Evolutionary conservation across 2,329 filamentous ascomycete genomes (phyloP), one percentile per base, ranked within the genome.

Genomic region (Curvularia lunata): DNA sequence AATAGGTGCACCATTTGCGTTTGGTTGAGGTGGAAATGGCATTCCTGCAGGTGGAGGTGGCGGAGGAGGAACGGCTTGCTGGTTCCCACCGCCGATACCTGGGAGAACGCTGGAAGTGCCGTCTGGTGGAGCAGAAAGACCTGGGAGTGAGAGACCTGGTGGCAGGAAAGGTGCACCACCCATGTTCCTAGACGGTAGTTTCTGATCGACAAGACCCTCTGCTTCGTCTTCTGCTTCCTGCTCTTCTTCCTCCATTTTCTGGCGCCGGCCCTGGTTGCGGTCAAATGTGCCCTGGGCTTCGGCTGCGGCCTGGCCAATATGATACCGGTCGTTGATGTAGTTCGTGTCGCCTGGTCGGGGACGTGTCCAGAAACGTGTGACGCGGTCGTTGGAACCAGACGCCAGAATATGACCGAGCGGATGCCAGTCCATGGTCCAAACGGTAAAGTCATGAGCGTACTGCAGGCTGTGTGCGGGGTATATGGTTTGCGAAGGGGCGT

Each of bases 401-500:
- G 93, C 93, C 7, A 99, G 85, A 62, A 99, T 94, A 73, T 99
- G 95, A 27, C 95, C 95, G 0, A 98, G 84, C 0, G 95, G 95
- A 74, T 99, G 95, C 93, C 95, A 99, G 80, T 97, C 93, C 48
- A 99, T 85, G 18, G 93, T 96, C 95, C 95, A 99, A 64, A 99
- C 95, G 18, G 92, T 92, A 74, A 93, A 96, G 67, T 96, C 91
- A 75, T 99, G 95, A 0, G 95, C 95, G 71, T 89, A 94, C 7
- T 90, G 87, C 30, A 97, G 80, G 70, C 88, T 90, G 80, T 98
- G 94, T 3, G 92, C 92, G 1, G 95, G 95, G 74, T 91, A 91
- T 60, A 99, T 91, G n/a, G 92, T 90, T 76, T 97, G 94, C 0
- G 92, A 88, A 0, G 92, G 88, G 0, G 91, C 89, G 48, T 90